Evolutionary conservation across 2,329 filamentous ascomycete species (phyloP), one percentile per base, ranked within the genome.

Genomic region (Penicillium paneum): DNA sequence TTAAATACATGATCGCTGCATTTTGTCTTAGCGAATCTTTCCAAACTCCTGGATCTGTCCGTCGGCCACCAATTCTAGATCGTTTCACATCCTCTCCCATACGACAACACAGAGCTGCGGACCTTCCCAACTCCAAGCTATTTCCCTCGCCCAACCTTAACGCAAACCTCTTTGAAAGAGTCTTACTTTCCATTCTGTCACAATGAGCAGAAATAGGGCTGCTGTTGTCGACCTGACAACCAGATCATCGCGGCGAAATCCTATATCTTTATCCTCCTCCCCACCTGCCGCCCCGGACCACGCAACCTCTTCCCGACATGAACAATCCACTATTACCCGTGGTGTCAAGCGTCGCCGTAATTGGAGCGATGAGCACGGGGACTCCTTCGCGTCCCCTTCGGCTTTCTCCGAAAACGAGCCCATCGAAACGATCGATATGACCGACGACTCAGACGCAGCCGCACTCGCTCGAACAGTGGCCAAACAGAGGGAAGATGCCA

Each of bases 401-500:
- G n/a, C 26, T 13, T 41, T 5, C 39, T 26, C 35, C 54, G 57
- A 11, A 55, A 58, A 12, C 57, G 65, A 8, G 60, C 29, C 70
- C 3, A 66, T 81, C 8, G 79, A 82, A 41, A 71, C 78, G 24
- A 73, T 83, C 6, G 81, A 84, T 63, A 65, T 83, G 21, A 78
- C 76, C 3, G 72, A 72, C 21, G 73, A 78, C 0, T 70, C 78
- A 15, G 74, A 74, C 32, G 68, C 71, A 12, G 64, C 63, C 2
- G 59, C 71, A 1, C 67, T 83, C 1, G 71, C 76, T 3, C 74
- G 76, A 11, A 69, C 76, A 0, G 66, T 82, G 13, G 75, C 81
- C 43, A 83, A 81, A 63, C 81, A 47, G 50, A 68, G 32, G 59
- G 66, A 17, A 66, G 24, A 40, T 29, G 34, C 35, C 3, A 40